phyloP scores from a whole-genome alignment of 805 yeast species.

The Metschnikowia drakensbergensis region DNA sequence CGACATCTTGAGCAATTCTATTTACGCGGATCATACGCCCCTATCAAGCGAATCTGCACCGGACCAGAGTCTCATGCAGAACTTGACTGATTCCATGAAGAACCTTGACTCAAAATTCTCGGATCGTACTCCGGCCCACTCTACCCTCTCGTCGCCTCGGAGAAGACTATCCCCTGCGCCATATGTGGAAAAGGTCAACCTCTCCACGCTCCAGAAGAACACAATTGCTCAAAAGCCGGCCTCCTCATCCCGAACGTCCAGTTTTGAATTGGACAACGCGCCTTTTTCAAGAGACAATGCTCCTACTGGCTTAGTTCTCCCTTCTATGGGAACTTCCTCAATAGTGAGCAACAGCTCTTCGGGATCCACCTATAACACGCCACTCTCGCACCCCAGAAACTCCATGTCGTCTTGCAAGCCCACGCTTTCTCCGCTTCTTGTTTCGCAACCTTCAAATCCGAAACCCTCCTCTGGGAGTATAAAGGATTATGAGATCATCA shows the following conservation, averaged over 20 bases:
- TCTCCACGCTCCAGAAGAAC: slow-evolving; percentile 62
- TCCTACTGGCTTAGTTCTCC: slow-evolving; percentile 8
- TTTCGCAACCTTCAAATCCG: slow-evolving; percentile 55
- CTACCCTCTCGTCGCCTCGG: slow-evolving; percentile 48
- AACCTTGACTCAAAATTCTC: slow-evolving; percentile 27
- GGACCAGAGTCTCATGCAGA: slow-evolving; percentile 15
- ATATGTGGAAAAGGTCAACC: slow-evolving; percentile 44
- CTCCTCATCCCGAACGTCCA: slow-evolving; percentile 16
- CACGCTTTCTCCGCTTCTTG: slow-evolving; percentile 76
- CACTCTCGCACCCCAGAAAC: slow-evolving; percentile 5
- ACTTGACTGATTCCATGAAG: slow-evolving; percentile 24
- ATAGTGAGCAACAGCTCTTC: slow-evolving; percentile 22
- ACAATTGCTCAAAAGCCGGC: slow-evolving; percentile 17
- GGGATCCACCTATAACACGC: slow-evolving; percentile 9
- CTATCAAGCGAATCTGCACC: neutral
- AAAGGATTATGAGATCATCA: slow-evolving; percentile 81
- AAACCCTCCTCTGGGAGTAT: slow-evolving; percentile 66
- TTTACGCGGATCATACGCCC: slow-evolving; percentile 13
- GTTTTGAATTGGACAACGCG: slow-evolving; percentile 11
- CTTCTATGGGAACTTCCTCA: slow-evolving; percentile 2
- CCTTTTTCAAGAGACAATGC: slow-evolving; percentile 9
- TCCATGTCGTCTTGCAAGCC: slow-evolving; percentile 38
- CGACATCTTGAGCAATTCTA: slow-evolving; percentile 2
- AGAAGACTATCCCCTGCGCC: slow-evolving; percentile 55
- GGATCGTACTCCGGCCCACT: slow-evolving; percentile 20